Conservation (phyloP, 495 filamentous ascomycete genomes). For the Penicillium manginii region DNA sequence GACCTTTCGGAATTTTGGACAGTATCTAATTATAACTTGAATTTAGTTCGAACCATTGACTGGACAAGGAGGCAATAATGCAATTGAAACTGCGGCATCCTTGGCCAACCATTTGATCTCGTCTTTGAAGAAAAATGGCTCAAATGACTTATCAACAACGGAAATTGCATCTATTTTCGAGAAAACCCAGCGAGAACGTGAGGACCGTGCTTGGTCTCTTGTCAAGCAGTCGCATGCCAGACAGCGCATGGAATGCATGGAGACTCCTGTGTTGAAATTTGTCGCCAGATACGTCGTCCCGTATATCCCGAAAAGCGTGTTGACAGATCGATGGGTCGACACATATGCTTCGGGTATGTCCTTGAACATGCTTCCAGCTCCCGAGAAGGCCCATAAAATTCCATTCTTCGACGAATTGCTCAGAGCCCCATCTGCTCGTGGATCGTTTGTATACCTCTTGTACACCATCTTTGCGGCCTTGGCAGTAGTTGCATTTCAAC, state of each 20-base stretch:
- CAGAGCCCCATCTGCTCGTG: slow-evolving; percentile 8
- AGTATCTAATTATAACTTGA: not conserved
- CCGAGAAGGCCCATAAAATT: slow-evolving; percentile 8
- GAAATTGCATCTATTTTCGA: slow-evolving; percentile 19
- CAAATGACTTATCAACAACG: slow-evolving; percentile 2
- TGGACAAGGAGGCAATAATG: slow-evolving; percentile 40
- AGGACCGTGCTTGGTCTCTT: slow-evolving; percentile 12
- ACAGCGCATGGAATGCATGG: slow-evolving; percentile 26
- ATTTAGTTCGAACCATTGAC: slow-evolving; percentile 24
- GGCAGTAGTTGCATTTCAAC: slow-evolving; percentile 13
- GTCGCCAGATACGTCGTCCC: slow-evolving; percentile 15
- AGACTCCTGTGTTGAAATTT: slow-evolving; percentile 18
- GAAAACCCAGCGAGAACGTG: slow-evolving; percentile 19
- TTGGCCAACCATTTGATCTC: slow-evolving; percentile 35
- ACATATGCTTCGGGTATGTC: slow-evolving; percentile 15
- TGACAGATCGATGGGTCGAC: slow-evolving; percentile 7
- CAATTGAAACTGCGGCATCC: slow-evolving; percentile 45
- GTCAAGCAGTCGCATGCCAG: slow-evolving; percentile 18
- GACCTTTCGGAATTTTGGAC: not conserved
- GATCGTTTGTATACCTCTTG: not conserved
- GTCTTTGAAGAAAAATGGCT: not conserved
- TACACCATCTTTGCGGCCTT: slow-evolving; percentile 13
- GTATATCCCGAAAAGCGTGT: not conserved
- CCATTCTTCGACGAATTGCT: slow-evolving; percentile 20
- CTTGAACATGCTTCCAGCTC: slow-evolving; percentile 21